phyloP scores from a whole-genome alignment of 345 rosid genomes.

The Salix udensis region DNA sequence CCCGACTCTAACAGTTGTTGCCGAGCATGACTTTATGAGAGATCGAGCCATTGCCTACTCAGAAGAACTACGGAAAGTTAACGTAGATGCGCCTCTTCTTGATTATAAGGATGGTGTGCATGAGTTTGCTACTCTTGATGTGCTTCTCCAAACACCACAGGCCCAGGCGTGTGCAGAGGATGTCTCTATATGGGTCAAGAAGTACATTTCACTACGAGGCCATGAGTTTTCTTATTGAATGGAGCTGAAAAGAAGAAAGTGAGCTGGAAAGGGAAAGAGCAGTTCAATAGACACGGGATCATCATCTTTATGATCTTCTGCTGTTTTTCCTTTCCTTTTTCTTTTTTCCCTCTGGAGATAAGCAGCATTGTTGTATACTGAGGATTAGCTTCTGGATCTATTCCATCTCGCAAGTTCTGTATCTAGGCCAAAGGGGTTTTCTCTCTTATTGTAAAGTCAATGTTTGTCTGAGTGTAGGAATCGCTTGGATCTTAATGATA shows the following conservation, averaged over 20 bases:
- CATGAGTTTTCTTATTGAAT: constrained; percentile 80
- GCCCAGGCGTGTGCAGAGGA: constrained; percentile 94
- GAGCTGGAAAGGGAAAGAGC: background rate
- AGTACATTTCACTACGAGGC: constrained; percentile 74
- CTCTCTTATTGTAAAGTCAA: background rate
- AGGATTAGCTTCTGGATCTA: background rate
- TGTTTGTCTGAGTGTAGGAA: background rate
- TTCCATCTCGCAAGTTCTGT: background rate
- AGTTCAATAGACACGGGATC: background rate
- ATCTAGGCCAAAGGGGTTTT: background rate
- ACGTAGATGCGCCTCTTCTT: constrained; percentile 84
- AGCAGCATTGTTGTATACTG: background rate
- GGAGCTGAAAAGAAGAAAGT: background rate
- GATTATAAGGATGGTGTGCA: constrained; percentile 95
- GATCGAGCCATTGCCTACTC: constrained; percentile 94
- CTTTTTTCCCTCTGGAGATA: constrained; percentile 4
- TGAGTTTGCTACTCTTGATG: constrained; percentile 87
- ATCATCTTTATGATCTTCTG: background rate
- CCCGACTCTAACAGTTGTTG: constrained; percentile 82
- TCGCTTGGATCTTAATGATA: background rate
- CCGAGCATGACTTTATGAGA: constrained; percentile 97
- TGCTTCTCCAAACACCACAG: constrained; percentile 83
- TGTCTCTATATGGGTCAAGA: constrained; percentile 90
- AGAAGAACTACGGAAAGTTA: constrained; percentile 77
- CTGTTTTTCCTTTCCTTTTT: background rate